Percentiles rank a stretch among this genome's conserved stretches.
These are phyloP conservation scores for Tulasnella sp. DNA, from an alignment of 768 basidiomycete genomes.

Conservation along the genomic window DNA sequence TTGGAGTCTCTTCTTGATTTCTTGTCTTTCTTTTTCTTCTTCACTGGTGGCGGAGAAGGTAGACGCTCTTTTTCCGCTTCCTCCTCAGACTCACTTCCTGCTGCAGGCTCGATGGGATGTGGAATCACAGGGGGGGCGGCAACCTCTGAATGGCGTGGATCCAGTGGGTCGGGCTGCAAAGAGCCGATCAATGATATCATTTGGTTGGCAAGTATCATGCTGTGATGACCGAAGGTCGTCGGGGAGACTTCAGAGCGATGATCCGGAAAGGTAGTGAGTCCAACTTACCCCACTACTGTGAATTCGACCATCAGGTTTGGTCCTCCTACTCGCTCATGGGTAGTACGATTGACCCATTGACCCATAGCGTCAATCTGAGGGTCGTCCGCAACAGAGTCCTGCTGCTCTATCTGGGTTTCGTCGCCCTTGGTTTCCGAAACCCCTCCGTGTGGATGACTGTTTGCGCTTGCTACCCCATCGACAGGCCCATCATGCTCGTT, in stretches of 20 bases:
- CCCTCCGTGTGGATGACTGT: conserved; percentile 12
- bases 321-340: conserved; percentile 59
- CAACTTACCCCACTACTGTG: conserved; percentile 73
- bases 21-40: not conserved
- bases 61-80: conserved; percentile 14
- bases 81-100: conserved; percentile 19
- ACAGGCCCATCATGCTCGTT: conserved; percentile 61
- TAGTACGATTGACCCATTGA: conserved; percentile 66
- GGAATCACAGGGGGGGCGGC: conserved; percentile 15
- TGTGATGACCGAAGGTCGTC: too few relatives aligned
- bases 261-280: not conserved
- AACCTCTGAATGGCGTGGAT: conserved; percentile 41
- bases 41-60: not conserved
- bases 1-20: not conserved
- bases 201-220: conserved; percentile 80
- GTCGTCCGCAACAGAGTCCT: conserved; percentile 24
- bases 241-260: too few relatives aligned
- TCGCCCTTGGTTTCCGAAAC: conserved; percentile 18
- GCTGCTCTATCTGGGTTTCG: conserved; percentile 18
- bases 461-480: conserved; percentile 35
- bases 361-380: conserved; percentile 35
- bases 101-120: not conserved
- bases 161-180: conserved; percentile 64
- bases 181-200: conserved; percentile 87
- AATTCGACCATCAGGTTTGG: conserved; percentile 59